phyloP scores from a whole-genome alignment of 2,329 filamentous ascomycete species.

The Arthrocladium fulminans region DNA sequence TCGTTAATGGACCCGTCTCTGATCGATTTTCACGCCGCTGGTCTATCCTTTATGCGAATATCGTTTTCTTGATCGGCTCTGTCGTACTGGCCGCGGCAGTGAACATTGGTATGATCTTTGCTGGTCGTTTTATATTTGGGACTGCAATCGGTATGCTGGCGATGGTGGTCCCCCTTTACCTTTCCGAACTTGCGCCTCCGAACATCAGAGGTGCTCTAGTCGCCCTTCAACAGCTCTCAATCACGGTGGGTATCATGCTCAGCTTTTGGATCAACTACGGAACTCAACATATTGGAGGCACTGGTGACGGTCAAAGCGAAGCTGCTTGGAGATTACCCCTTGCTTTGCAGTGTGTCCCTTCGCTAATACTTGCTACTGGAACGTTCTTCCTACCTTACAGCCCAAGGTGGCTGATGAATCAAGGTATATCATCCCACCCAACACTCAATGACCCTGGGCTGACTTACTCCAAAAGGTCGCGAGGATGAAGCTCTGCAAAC shows the following conservation, averaged over 20 bases:
- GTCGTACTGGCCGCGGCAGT: conserved; percentile 41
- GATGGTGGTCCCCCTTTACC: conserved; percentile 36
- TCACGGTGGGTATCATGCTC: conserved; percentile 38
- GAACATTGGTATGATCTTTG: conserved; percentile 28
- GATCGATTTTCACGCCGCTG: conserved; percentile 27
- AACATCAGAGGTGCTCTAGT: conserved; percentile 36
- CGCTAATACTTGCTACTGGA: conserved; percentile 55
- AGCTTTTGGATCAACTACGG: conserved; percentile 36
- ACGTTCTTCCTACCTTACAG: conserved; percentile 73
- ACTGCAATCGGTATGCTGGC: conserved; percentile 35
- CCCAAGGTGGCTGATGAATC: conserved; percentile 65
- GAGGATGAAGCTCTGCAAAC: conserved; percentile 58
- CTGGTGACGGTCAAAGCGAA: conserved; percentile 49
- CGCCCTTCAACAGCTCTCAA: conserved; percentile 35
- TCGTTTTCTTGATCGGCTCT: conserved; percentile 31
- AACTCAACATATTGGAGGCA: conserved; percentile 57
- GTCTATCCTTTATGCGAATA: conserved; percentile 27
- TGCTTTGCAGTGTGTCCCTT: conserved; percentile 60
- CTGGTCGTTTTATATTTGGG: conserved; percentile 33
- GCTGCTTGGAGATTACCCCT: conserved; percentile 67
- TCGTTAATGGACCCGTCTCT: conserved; percentile 29
- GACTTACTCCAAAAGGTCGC: too few species aligned
- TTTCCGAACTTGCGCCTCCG: conserved; percentile 29
- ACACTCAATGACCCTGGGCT: too few species aligned
- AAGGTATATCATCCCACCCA: too few species aligned